phyloP scores from a whole-genome alignment of 164 flowering plant genomes.

The Vitis labrusca region DNA sequence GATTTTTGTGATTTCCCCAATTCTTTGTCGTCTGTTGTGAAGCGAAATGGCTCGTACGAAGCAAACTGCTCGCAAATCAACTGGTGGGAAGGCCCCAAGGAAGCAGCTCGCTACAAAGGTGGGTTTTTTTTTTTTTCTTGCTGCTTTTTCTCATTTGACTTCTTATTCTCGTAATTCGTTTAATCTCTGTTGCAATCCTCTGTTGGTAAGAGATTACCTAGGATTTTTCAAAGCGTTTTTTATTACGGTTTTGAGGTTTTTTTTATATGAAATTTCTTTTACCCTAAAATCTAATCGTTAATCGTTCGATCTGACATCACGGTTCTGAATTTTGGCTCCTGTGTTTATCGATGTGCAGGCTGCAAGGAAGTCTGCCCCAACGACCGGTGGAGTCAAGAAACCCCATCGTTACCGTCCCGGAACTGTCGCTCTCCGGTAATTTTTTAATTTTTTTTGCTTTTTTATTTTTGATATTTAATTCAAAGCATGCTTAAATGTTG shows the following conservation, averaged over 20 bases:
- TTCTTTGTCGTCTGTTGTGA: background rate
- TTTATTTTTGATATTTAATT: background rate
- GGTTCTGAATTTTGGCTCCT: background rate
- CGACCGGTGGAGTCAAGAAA: slow-evolving; percentile 73
- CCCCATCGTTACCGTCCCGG: slow-evolving; percentile 69
- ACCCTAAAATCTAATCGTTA: background rate
- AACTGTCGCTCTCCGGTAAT: slow-evolving; percentile 68
- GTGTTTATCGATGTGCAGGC: slow-evolving; percentile 19
- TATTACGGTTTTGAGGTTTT: no score
- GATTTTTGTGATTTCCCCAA: background rate
- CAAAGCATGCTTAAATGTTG: no score
- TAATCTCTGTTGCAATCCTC: no score
- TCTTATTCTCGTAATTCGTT: no score
- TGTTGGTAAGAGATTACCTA: no score
- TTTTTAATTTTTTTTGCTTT: background rate
- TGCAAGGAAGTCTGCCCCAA: slow-evolving; percentile 55
- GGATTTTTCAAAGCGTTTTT: no score
- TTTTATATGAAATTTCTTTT: background rate
- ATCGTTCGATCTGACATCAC: background rate
- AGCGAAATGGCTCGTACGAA: slow-evolving; percentile 53
- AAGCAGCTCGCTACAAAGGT: slow-evolving; percentile 63
- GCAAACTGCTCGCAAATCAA: slow-evolving; percentile 59
- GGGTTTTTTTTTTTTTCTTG: background rate
- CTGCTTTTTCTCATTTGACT: background rate
- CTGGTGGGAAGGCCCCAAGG: slow-evolving; percentile 59